Evolutionary conservation across 2,329 filamentous ascomycete species (phyloP).

Genomic region (Furcasterigmium furcatum): DNA sequence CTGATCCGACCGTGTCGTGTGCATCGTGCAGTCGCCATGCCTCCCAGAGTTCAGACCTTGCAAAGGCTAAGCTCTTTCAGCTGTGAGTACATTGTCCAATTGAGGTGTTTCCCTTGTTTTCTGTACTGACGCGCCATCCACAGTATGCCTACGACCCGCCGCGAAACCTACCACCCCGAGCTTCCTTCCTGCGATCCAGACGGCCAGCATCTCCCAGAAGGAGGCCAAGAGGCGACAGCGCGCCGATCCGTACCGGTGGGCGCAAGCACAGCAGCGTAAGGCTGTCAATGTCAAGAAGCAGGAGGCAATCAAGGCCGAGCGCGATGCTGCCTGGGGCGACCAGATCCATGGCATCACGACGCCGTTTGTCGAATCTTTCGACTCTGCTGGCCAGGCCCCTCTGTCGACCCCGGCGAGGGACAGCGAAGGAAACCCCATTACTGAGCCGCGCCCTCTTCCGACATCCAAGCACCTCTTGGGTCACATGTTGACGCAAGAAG

Average conservation of each 20-base stretch:
- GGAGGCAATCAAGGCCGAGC: constrained; percentile 62
- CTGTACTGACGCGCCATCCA: not conserved
- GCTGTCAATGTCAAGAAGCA: constrained; percentile 77
- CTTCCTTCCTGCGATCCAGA: constrained; percentile 59
- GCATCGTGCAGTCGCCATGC: constrained; percentile 47
- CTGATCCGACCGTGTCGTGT: constrained; percentile 8
- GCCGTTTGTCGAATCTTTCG: constrained; percentile 80
- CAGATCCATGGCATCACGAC: constrained; percentile 77
- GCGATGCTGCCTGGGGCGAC: constrained; percentile 66
- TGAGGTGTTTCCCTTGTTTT: constrained; percentile 10
- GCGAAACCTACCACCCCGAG: constrained; percentile 40
- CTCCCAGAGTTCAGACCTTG: constrained; percentile 61
- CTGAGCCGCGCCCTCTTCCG: constrained; percentile 37
- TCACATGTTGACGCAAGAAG: constrained; percentile 66
- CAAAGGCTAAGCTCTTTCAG: constrained; percentile 57
- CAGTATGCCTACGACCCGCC: constrained; percentile 60
- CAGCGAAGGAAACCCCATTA: constrained; percentile 35
- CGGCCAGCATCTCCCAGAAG: constrained; percentile 59
- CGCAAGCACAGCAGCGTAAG: constrained; percentile 79
- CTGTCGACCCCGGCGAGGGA: constrained; percentile 31
- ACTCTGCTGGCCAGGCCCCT: constrained; percentile 53
- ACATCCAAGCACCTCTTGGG: constrained; percentile 61
- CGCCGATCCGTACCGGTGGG: constrained; percentile 78
- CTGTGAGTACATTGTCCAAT: constrained; percentile 42
- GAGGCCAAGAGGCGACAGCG: constrained; percentile 65